Evolutionary conservation across 257 asterid genomes (phyloP).

Genomic region (Handroanthus guayacan): DNA sequence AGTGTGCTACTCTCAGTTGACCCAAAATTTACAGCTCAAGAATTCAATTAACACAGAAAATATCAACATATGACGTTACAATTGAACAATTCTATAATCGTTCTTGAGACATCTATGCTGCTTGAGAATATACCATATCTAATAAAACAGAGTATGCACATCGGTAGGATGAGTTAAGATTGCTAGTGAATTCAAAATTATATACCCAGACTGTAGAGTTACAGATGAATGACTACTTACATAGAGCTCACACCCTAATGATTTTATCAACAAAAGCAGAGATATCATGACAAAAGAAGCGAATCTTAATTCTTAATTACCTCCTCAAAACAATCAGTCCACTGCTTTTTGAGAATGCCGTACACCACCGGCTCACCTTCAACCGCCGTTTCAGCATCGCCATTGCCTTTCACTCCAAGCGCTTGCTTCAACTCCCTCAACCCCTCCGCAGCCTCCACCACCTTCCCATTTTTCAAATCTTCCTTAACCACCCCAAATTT

Average conservation of each 20-base stretch:
- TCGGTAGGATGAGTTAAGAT: background rate
- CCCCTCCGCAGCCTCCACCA: conserved; percentile 75
- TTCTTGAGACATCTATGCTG: background rate
- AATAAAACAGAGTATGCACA: background rate
- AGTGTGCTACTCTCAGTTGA: conserved; percentile 14
- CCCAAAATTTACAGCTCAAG: conserved; percentile 20
- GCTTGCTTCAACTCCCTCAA: conserved; percentile 70
- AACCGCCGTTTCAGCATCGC: conserved; percentile 41
- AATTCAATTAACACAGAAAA: conserved; percentile 15
- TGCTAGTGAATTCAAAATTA: background rate
- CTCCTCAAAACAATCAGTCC: conserved; percentile 84
- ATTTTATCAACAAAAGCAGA: background rate
- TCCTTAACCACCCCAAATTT: conserved; percentile 58
- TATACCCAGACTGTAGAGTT: conserved; percentile 8
- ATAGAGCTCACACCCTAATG: background rate
- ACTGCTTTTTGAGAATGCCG: conserved; percentile 65
- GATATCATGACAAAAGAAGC: background rate
- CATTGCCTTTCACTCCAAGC: conserved; percentile 57
- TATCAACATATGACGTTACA: background rate
- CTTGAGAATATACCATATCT: background rate
- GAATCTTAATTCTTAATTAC: conserved; percentile 38
- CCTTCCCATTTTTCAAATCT: conserved; percentile 56
- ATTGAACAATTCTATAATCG: background rate
- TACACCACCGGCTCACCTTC: conserved; percentile 67
- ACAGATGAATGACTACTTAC: background rate